Conservation (phyloP, 345 rosid genomes). For the Raphanus raphanistrum region DNA sequence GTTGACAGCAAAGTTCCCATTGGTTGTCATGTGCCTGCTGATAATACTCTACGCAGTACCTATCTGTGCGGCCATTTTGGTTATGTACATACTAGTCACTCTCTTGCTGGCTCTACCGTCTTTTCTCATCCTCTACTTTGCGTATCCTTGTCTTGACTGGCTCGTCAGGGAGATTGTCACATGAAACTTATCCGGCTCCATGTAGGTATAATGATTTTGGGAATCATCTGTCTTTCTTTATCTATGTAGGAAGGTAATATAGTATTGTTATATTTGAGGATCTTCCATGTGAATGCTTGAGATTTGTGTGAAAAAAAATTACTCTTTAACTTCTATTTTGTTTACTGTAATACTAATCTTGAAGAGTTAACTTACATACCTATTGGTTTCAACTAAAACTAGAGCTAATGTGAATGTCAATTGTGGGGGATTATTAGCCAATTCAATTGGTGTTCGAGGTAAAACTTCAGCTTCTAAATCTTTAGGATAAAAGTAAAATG, state of each 20-base stretch:
- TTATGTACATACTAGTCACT: conserved; percentile 73
- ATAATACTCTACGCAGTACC: conserved; percentile 83
- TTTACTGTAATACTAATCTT: background rate
- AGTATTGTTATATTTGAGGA: conserved; percentile 16
- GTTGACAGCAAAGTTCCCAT: conserved; percentile 83
- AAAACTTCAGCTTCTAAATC: too few species aligned
- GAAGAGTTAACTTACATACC: too few species aligned
- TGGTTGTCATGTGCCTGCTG: conserved; percentile 79
- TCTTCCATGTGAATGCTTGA: conserved; percentile 1
- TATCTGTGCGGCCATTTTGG: conserved; percentile 78
- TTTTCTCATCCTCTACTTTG: conserved; percentile 80
- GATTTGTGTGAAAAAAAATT: background rate
- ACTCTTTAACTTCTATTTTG: background rate
- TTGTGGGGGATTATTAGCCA: too few species aligned
- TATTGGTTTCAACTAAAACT: too few species aligned
- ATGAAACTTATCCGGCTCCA: conserved; percentile 29
- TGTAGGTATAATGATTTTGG: conserved; percentile 12
- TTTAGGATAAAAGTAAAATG: background rate
- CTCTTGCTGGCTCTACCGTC: conserved; percentile 82
- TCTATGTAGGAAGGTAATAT: conserved; percentile 17
- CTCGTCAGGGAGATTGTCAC: conserved; percentile 81
- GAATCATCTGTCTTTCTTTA: background rate
- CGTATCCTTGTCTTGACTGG: conserved; percentile 89
- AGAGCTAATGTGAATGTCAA: too few species aligned
- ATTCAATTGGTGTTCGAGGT: too few species aligned